Conservation (phyloP, 2,329 filamentous ascomycete species). For the Thyridium curvatum region DNA sequence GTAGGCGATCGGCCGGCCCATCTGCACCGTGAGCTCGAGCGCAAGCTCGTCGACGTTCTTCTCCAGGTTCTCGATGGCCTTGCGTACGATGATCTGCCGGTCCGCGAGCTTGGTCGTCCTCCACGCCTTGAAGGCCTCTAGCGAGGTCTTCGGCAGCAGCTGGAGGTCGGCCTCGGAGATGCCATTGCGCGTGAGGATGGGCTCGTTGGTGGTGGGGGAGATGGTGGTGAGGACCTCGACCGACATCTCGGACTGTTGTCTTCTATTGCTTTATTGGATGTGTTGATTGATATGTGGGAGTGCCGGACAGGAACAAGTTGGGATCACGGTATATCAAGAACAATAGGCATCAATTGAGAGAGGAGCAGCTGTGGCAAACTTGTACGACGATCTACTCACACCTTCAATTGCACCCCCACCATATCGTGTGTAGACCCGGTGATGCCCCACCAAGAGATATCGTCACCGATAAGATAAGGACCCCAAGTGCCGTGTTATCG, state of each 20-base stretch:
- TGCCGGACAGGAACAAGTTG: too few relatives aligned
- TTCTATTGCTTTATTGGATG: not conserved
- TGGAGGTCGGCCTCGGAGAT: conserved; percentile 65
- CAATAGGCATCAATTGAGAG: too few relatives aligned
- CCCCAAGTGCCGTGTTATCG: not conserved
- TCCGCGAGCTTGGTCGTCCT: conserved; percentile 67
- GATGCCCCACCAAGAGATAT: conserved; percentile 5
- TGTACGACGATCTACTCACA: too few relatives aligned
- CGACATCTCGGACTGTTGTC: not conserved
- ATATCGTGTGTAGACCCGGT: not conserved
- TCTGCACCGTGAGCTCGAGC: conserved; percentile 83
- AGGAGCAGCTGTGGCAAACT: too few relatives aligned
- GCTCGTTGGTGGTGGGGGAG: conserved; percentile 82
- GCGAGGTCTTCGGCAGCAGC: conserved; percentile 63
- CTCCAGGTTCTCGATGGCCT: conserved; percentile 65
- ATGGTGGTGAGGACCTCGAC: conserved; percentile 68
- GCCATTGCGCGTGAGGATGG: conserved; percentile 73
- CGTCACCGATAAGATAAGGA: conserved; percentile 8
- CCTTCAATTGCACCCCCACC: too few relatives aligned
- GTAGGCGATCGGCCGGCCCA: conserved; percentile 89
- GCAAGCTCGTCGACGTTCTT: conserved; percentile 74
- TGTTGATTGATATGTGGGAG: too few relatives aligned
- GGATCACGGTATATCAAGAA: too few relatives aligned
- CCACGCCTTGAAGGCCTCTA: conserved; percentile 71
- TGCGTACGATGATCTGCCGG: conserved; percentile 74